A percentile compares a stretch with the other conserved stretches of the same genome.
Evolutionary conservation across 2,329 filamentous ascomycete species (phyloP).

Genomic region (Tolypocladium capitatum): DNA sequence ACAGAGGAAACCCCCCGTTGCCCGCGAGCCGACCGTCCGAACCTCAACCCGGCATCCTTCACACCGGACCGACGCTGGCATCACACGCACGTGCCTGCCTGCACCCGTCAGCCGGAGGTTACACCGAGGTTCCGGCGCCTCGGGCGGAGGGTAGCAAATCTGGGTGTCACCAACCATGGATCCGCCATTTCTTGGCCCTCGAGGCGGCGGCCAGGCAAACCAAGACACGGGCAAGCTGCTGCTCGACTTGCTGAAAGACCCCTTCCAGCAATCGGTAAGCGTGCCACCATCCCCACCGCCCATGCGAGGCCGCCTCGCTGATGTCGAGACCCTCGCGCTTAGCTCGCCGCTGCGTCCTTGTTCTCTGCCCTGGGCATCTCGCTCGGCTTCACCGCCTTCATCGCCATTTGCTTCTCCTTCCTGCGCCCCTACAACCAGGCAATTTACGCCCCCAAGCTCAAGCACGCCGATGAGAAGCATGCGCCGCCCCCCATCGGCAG

Average conservation of each 20-base stretch:
- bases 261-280: conserved; percentile 34
- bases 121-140: background rate
- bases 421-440: conserved; percentile 82
- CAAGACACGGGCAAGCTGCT: conserved; percentile 27
- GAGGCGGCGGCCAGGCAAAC: background rate
- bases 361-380: conserved; percentile 72
- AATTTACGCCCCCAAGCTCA: conserved; percentile 88
- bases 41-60: background rate
- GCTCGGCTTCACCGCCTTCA: conserved; percentile 56
- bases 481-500: conserved; percentile 76
- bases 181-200: background rate
- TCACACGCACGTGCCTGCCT: background rate
- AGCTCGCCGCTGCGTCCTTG: conserved; percentile 38
- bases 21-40: background rate
- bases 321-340: background rate
- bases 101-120: background rate
- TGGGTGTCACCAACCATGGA: background rate
- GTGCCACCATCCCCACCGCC: background rate
- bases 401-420: conserved; percentile 74
- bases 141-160: background rate
- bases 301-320: background rate
- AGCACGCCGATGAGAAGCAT: conserved; percentile 83
- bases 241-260: conserved; percentile 34
- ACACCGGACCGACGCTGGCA: background rate
- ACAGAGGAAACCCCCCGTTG: background rate